Conservation (phyloP, 257 asterid species). For the Voacanga thouarsii region DNA sequence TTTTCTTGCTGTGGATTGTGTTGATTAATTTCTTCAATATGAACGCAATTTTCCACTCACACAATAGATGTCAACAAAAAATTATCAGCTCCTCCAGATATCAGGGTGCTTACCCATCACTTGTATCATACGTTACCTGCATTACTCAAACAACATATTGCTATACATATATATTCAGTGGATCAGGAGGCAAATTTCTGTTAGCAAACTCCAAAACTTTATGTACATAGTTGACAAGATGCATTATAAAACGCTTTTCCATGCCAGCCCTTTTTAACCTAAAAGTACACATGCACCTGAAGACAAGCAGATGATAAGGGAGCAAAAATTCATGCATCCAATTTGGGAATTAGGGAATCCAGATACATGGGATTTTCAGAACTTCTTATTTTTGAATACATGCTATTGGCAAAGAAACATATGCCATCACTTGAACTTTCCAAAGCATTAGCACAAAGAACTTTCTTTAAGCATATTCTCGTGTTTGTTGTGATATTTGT, state of each 20-base stretch:
- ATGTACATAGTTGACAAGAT: neutral
- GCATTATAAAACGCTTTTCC: neutral
- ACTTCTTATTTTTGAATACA: neutral
- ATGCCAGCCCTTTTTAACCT: neutral
- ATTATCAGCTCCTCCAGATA: neutral
- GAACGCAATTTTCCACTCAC: neutral
- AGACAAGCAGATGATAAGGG: too few relatives aligned
- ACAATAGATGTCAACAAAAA: neutral
- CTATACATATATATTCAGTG: neutral
- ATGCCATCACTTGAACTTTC: slow-evolving; percentile 23
- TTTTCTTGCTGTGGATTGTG: too few relatives aligned
- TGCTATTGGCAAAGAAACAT: neutral
- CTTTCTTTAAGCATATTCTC: slow-evolving; percentile 40
- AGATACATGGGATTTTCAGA: neutral
- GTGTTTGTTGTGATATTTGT: slow-evolving; percentile 29
- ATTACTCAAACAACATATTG: neutral
- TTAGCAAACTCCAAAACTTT: neutral
- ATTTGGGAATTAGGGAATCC: neutral
- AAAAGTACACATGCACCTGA: too few relatives aligned
- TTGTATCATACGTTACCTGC: too few relatives aligned
- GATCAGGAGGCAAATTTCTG: neutral
- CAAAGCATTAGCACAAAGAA: slow-evolving; percentile 27
- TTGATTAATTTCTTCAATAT: too few relatives aligned
- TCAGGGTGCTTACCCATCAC: neutral
- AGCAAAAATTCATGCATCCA: neutral